These are phyloP conservation scores for Mycena galopus DNA, from an alignment of 768 basidiomycete species.

Conservation along the genomic window DNA sequence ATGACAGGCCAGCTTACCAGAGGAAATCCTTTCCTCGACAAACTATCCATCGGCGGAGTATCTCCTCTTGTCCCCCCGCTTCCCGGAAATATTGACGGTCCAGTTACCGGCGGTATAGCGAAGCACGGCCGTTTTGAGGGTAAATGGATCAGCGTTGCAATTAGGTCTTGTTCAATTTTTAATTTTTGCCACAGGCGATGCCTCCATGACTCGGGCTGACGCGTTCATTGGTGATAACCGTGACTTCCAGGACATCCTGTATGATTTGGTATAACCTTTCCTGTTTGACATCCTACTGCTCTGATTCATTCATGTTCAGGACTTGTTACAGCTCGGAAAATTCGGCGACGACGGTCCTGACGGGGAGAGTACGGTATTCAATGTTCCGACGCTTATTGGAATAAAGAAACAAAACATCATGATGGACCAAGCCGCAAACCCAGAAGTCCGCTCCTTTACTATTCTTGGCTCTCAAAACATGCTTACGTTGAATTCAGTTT, in stretches of 20 bases:
- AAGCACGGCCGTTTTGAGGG: slow-evolving; percentile 36
- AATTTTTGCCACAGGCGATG: slow-evolving; percentile 20
- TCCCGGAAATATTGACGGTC: slow-evolving; percentile 31
- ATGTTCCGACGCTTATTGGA: slow-evolving; percentile 25
- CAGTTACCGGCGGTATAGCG: slow-evolving; percentile 33
- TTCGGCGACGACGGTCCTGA: slow-evolving; percentile 30
- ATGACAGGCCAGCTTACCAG: slow-evolving; percentile 19
- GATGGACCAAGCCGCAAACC: slow-evolving; percentile 32
- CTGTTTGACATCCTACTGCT: neutral
- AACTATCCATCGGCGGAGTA: slow-evolving; percentile 33
- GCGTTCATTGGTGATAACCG: slow-evolving; percentile 38
- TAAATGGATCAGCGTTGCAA: neutral
- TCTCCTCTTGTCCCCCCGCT: slow-evolving; percentile 29
- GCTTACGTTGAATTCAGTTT: slow-evolving; percentile 9
- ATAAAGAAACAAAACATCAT: slow-evolving; percentile 32
- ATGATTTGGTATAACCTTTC: slow-evolving; percentile 20
- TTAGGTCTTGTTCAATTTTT: neutral
- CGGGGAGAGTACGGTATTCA: slow-evolving; percentile 31
- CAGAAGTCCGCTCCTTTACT: neutral
- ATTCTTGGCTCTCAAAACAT: too few species aligned
- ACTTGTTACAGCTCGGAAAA: slow-evolving; percentile 30
- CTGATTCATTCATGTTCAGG: slow-evolving; percentile 3
- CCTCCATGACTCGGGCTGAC: slow-evolving; percentile 34
- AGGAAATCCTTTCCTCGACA: slow-evolving; percentile 34
- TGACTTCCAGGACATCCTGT: slow-evolving; percentile 34